Base-by-base conservation (phyloP, 768 basidiomycete genomes). In the Gloeopeniophorella convolvens region DNA sequence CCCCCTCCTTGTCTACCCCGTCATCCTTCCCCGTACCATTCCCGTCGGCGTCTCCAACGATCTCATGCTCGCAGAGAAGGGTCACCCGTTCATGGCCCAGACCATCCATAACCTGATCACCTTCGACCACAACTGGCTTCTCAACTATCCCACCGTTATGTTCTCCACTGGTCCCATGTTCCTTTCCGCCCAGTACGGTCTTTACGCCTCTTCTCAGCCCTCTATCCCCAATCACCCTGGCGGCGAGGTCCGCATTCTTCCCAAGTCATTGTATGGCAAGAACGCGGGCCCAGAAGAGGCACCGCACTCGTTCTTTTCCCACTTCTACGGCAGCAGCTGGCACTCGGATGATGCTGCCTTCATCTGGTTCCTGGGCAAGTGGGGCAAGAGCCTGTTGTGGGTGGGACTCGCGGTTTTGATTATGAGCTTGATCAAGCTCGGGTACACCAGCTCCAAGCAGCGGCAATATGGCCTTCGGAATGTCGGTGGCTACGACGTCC, bases 141-240 rank as follows among this genome's bases (percentile, higher is more conserved):
- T 94, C 63, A 96, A 98, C 68, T 99, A 99, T 60, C 96, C 96
- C 27, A 99, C 96, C 23, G 96, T 99, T 72, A 99, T 99, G 96
- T 99, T 99, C 70, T 92, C 92, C 45, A 99, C 96, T 0, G 95
- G 95, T 1, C 96, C 96, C 61, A 99, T 99, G 96, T 99, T 97
- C 69, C 71, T 99, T 11, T 97, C 94, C 0, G 83, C 85, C 3
- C 91, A 96, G 64, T 95, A 95, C 66, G 89, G 90, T 34, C 74
- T 94, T 44, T 98, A 89, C 68, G 77, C 79, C 5, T 73, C 85
- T 4, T 75, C 83, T 10, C 79, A 89, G 48, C 77, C 80, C 26
- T 71, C 71, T 12, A 78, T 79, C 15, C 65, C 69, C 2, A 67
- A 68, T 6, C 61, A 66, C 7, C 80, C 82, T n/a, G 73, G 79